Percentiles rank a stretch among this genome's conserved stretches.
phyloP scores from a whole-genome alignment of 805 yeast genomes.

The Lipomyces lipofer region DNA sequence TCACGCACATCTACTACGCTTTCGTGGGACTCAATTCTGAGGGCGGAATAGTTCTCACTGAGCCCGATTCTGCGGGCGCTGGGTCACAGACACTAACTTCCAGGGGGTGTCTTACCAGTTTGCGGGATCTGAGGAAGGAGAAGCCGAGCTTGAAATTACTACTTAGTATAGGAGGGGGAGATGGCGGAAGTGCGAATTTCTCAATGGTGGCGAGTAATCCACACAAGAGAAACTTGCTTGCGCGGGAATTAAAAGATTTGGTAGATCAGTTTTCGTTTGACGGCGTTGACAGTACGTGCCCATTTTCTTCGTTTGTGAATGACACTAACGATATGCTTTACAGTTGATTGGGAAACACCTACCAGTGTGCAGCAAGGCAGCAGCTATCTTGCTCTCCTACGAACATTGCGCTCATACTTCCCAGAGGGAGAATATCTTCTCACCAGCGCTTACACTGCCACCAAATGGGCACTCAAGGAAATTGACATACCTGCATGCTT shows the following conservation, averaged over 20 bases:
- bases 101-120: constrained; percentile 2
- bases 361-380: constrained; percentile 47
- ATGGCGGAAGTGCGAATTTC: constrained; percentile 55
- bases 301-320: not conserved
- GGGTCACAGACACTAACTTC: constrained; percentile 3
- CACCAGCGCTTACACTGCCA: constrained; percentile 22
- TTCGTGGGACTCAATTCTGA: constrained; percentile 60
- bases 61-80: constrained; percentile 11
- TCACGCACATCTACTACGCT: constrained; percentile 75
- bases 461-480: constrained; percentile 17
- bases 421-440: constrained; percentile 9
- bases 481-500: constrained; percentile 12
- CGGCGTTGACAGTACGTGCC: constrained; percentile 61
- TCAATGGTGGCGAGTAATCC: constrained; percentile 46
- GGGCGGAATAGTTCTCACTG: constrained; percentile 57
- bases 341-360: constrained; percentile 89
- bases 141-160: constrained; percentile 49
- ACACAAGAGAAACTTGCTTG: constrained; percentile 47
- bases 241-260: constrained; percentile 48
- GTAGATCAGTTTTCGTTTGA: constrained; percentile 66
- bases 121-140: not conserved
- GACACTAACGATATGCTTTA: not conserved
- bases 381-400: constrained; percentile 48
- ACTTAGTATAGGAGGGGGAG: constrained; percentile 86
- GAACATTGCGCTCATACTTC: constrained; percentile 40